A percentile compares a stretch with the other conserved stretches of the same genome.
These are phyloP conservation scores for Fraxinus quadrangulata DNA, from an alignment of 257 asterid species.

Conservation along the genomic window DNA sequence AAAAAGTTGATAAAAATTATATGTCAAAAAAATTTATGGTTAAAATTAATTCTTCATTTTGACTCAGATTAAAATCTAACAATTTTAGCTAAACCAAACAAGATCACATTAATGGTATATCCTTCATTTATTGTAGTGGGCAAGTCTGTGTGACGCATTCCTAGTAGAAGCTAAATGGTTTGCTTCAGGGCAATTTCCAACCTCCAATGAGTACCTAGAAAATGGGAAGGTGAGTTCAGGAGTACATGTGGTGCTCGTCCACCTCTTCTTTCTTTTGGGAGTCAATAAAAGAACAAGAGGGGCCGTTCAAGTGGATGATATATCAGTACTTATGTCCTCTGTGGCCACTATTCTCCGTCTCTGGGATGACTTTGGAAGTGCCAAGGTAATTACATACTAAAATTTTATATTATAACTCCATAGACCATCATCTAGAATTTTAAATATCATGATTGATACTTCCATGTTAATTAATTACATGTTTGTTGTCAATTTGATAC, in stretches of 20 bases:
- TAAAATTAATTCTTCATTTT: no score
- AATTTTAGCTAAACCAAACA: no score
- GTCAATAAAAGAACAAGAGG: slow-evolving; percentile 17
- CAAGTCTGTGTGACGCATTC: slow-evolving; percentile 43
- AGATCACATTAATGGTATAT: not conserved
- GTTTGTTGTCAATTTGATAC: no score
- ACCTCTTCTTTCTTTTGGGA: slow-evolving; percentile 41
- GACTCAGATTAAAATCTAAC: no score
- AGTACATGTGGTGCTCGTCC: slow-evolving; percentile 29
- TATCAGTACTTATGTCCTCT: slow-evolving; percentile 28
- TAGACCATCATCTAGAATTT: not conserved
- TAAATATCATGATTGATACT: not conserved
- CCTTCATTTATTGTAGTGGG: slow-evolving; percentile 35
- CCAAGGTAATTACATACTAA: slow-evolving; percentile 26
- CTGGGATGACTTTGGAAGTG: slow-evolving; percentile 41
- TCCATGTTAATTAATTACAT: no score
- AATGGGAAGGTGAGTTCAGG: slow-evolving; percentile 54
- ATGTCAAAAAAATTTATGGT: fast-evolving
- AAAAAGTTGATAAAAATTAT: no score
- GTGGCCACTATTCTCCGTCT: slow-evolving; percentile 48
- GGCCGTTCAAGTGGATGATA: slow-evolving; percentile 9
- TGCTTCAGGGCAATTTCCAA: slow-evolving; percentile 24
- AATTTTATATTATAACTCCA: no score
- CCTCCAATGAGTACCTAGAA: slow-evolving; percentile 39
- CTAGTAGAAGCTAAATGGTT: slow-evolving; percentile 56